phyloP scores from a whole-genome alignment of 192 early-diverging fungal genomes.

The Obelidium mucronatum region DNA sequence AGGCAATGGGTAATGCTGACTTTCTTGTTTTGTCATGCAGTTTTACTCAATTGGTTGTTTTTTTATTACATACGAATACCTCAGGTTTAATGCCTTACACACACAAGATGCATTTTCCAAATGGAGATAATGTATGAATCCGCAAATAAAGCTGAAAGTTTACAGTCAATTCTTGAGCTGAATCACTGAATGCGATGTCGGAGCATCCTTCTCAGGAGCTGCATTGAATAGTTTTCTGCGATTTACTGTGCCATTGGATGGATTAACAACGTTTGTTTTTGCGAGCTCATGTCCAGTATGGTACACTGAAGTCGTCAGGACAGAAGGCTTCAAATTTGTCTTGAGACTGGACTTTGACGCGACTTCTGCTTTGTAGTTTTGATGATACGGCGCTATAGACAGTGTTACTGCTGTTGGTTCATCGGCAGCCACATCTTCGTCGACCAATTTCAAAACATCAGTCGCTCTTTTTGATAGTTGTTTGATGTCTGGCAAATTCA shows the following conservation, averaged over 20 bases:
- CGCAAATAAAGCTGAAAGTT: neutral
- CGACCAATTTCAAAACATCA: neutral
- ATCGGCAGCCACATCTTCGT: neutral
- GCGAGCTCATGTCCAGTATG: slow-evolving; percentile 20
- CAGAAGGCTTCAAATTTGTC: neutral
- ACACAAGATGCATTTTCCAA: slow-evolving; percentile 1
- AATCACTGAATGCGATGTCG: too few relatives aligned
- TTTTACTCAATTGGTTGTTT: neutral
- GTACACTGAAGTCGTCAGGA: slow-evolving; percentile 8
- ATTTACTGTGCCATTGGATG: slow-evolving; percentile 30
- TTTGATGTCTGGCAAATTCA: slow-evolving; percentile 5
- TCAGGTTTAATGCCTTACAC: slow-evolving; percentile 34
- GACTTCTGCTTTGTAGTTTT: slow-evolving; percentile 23
- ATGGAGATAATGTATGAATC: neutral
- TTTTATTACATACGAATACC: neutral
- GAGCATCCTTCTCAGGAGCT: neutral
- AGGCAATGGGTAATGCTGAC: slow-evolving; percentile 29
- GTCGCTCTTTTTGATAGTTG: neutral
- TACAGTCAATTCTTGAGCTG: neutral
- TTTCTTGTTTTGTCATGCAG: neutral
- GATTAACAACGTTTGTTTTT: neutral
- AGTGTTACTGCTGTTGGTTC: neutral
- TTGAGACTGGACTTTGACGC: neutral
- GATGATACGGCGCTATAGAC: slow-evolving; percentile 30
- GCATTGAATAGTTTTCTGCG: slow-evolving; percentile 31